A percentile compares a stretch with the other conserved stretches of the same genome.
Evolutionary conservation across 2,329 filamentous ascomycete species (phyloP).

Genomic region (Cladorrhinum sp.): DNA sequence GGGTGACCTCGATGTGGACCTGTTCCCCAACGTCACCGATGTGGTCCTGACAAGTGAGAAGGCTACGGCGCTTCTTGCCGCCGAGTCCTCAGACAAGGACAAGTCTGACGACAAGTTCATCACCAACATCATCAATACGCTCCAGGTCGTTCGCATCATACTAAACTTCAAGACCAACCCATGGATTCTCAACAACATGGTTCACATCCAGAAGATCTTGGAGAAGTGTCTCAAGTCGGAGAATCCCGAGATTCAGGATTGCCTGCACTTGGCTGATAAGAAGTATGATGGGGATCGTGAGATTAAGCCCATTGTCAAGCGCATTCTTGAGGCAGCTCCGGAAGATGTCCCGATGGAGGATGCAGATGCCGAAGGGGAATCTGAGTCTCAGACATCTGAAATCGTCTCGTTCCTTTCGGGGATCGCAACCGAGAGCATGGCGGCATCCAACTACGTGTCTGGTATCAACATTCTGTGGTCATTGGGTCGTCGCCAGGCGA

Average conservation of each 20-base stretch:
- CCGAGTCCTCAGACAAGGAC: constrained; percentile 61
- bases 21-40: constrained; percentile 88
- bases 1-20: constrained; percentile 86
- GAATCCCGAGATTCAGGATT: constrained; percentile 89
- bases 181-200: constrained; percentile 79
- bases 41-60: constrained; percentile 81
- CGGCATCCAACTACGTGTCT: constrained; percentile 75
- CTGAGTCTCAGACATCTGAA: constrained; percentile 78
- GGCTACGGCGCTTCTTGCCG: constrained; percentile 57
- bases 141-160: constrained; percentile 88
- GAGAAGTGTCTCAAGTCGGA: constrained; percentile 88
- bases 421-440: constrained; percentile 85
- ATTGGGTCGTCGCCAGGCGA: constrained; percentile 76
- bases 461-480: constrained; percentile 95
- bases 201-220: constrained; percentile 78
- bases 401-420: constrained; percentile 80
- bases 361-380: constrained; percentile 78
- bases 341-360: constrained; percentile 71
- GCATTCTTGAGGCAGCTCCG: constrained; percentile 85
- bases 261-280: constrained; percentile 71
- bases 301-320: constrained; percentile 71
- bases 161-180: constrained; percentile 84
- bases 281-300: constrained; percentile 66
- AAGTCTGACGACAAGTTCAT: constrained; percentile 80
- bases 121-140: constrained; percentile 86